These are phyloP conservation scores for Sicyos edulis DNA, from an alignment of 306 rosid species.

Conservation along the genomic window DNA sequence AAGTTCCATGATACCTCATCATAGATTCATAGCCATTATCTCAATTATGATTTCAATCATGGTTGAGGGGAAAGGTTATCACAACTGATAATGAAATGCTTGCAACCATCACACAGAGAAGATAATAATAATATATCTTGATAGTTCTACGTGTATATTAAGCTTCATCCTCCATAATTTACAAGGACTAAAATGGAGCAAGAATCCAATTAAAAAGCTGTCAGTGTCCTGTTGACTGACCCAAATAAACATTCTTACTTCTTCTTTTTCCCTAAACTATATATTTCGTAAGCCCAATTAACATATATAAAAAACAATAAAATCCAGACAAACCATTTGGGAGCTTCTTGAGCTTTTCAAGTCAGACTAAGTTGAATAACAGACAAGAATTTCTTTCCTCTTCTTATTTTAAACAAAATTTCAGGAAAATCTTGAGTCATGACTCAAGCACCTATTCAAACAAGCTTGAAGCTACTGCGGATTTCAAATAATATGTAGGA, in stretches of 20 bases:
- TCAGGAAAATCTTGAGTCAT: neutral
- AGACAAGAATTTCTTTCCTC: neutral
- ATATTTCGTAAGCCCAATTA: neutral
- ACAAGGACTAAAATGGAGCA: neutral
- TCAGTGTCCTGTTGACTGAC: neutral
- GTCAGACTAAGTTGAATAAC: neutral
- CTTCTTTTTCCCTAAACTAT: neutral
- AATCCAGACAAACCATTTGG: neutral
- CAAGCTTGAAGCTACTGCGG: neutral
- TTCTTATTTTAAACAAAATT: neutral
- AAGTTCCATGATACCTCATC: conserved; percentile 1
- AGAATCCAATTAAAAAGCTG: neutral
- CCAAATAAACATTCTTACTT: conserved; percentile 2
- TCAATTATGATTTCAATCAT: neutral
- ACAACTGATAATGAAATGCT: neutral
- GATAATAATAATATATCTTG: neutral
- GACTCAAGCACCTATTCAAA: neutral
- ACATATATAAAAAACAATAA: neutral
- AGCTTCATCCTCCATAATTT: neutral
- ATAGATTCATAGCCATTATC: neutral
- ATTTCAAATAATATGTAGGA: neutral
- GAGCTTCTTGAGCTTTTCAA: conserved; percentile 4
- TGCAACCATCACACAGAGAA: neutral
- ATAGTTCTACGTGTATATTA: neutral
- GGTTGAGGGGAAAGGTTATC: neutral